These are phyloP conservation scores for Colletotrichum sp. DNA, from an alignment of 2,329 filamentous ascomycete genomes.

Conservation along the genomic window DNA sequence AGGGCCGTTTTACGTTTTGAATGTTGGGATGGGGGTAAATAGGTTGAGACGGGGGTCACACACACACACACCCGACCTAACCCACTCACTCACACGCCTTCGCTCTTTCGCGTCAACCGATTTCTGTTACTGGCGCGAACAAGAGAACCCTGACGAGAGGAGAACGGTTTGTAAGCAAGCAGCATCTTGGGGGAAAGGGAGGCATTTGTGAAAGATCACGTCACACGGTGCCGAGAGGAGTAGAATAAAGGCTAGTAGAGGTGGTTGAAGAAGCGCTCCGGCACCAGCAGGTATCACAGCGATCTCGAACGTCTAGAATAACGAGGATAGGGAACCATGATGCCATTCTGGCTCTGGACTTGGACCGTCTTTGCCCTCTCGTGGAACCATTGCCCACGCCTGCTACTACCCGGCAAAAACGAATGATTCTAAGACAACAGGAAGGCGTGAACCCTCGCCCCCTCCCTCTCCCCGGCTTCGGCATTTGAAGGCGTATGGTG, in stretches of 20 bases:
- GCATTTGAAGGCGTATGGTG: not conserved
- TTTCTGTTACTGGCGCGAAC: not conserved
- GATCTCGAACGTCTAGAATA: not conserved
- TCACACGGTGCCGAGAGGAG: not conserved
- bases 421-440: not conserved
- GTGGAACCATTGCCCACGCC: not conserved
- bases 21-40: not conserved
- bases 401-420: not conserved
- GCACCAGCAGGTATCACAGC: not conserved
- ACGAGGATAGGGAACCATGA: not conserved
- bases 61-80: not conserved
- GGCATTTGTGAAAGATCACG: not conserved
- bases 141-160: not conserved
- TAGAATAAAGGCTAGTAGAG: not conserved
- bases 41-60: not conserved
- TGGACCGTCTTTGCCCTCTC: not conserved
- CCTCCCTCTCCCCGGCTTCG: not conserved
- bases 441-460: not conserved
- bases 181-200: not conserved
- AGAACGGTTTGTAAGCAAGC: not conserved
- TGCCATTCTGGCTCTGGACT: not conserved
- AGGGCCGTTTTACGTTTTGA: not conserved
- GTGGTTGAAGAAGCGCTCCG: not conserved
- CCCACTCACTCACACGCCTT: not conserved
- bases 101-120: slow-evolving; percentile 1